phyloP scores from a whole-genome alignment of 306 rosid species.

The Cercis canadensis region DNA sequence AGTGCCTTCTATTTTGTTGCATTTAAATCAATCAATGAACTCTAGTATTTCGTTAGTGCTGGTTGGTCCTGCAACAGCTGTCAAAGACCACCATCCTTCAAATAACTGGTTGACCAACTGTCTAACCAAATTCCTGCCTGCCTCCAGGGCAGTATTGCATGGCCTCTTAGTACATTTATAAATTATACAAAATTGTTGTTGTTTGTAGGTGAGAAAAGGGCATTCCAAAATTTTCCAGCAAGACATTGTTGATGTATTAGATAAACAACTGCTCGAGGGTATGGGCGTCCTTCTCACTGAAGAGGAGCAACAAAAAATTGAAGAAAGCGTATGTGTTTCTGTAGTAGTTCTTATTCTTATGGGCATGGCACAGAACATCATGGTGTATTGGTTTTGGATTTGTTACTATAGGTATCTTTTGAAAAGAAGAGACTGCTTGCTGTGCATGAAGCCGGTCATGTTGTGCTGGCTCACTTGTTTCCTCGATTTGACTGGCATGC shows the following conservation, averaged over 20 bases:
- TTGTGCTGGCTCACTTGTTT: constrained; percentile 90
- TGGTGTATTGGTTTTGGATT: constrained; percentile 17
- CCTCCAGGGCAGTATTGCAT: background rate
- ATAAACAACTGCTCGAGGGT: constrained; percentile 97
- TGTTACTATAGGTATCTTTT: constrained; percentile 60
- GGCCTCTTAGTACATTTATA: background rate
- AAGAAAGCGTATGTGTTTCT: constrained; percentile 71
- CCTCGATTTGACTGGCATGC: constrained; percentile 99
- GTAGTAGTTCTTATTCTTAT: constrained; percentile 7
- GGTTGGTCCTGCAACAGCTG: background rate
- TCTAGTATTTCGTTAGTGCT: background rate
- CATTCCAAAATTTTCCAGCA: constrained; percentile 71
- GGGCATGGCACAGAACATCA: constrained; percentile 26
- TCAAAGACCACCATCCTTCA: background rate
- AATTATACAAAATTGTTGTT: constrained; percentile 31
- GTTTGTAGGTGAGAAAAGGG: constrained; percentile 87
- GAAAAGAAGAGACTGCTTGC: constrained; percentile 91
- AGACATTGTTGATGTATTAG: constrained; percentile 88
- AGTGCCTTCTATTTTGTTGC: background rate
- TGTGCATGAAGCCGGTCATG: constrained; percentile 98
- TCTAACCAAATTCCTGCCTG: background rate
- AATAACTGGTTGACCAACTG: background rate
- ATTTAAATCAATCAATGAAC: background rate
- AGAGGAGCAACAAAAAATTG: constrained; percentile 92
- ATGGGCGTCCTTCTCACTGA: constrained; percentile 99